Percentiles rank a stretch among this genome's conserved stretches.
Conservation (phyloP, 1,284 basidiomycete genomes). For the Cutaneotrichosporon cavernicola region DNA sequence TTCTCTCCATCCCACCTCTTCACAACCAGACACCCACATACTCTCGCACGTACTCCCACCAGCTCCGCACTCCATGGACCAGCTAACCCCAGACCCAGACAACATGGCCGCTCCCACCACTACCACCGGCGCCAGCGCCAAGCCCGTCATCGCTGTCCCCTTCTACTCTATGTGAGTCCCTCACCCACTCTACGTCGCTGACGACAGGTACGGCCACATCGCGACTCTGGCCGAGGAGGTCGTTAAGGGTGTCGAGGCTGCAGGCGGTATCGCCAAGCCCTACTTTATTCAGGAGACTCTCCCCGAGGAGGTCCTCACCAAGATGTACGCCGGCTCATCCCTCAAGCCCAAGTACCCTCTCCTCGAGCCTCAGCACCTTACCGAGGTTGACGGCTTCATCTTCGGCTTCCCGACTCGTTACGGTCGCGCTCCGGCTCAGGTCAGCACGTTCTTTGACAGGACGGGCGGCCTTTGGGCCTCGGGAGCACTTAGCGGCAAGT, state of each 20-base stretch:
- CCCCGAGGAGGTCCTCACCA: constrained; percentile 67
- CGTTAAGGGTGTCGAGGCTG: constrained; percentile 66
- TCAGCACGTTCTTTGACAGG: constrained; percentile 63
- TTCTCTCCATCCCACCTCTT: neutral
- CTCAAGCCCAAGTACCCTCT: constrained; percentile 65
- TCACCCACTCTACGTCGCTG: too few species aligned
- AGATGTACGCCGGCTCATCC: constrained; percentile 66
- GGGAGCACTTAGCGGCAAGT: constrained; percentile 76
- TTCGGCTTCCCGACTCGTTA: constrained; percentile 76
- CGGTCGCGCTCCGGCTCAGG: constrained; percentile 57
- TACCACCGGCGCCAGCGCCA: constrained; percentile 13
- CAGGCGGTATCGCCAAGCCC: constrained; percentile 70
- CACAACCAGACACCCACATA: neutral
- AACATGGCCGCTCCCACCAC: constrained; percentile 8
- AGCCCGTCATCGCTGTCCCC: constrained; percentile 71
- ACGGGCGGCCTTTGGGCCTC: constrained; percentile 72
- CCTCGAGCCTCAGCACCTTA: constrained; percentile 65
- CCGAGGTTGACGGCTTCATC: constrained; percentile 59
- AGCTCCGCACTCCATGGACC: neutral
- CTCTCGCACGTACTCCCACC: neutral
- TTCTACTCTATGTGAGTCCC: constrained; percentile 65
- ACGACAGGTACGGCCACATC: constrained; percentile 67
- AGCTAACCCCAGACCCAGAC: neutral
- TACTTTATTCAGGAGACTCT: constrained; percentile 81
- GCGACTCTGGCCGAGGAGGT: constrained; percentile 73